Percentiles rank a stretch among this genome's conserved stretches.
Conservation (phyloP, 2,329 filamentous ascomycete species). For the Botrytis fragariae region DNA sequence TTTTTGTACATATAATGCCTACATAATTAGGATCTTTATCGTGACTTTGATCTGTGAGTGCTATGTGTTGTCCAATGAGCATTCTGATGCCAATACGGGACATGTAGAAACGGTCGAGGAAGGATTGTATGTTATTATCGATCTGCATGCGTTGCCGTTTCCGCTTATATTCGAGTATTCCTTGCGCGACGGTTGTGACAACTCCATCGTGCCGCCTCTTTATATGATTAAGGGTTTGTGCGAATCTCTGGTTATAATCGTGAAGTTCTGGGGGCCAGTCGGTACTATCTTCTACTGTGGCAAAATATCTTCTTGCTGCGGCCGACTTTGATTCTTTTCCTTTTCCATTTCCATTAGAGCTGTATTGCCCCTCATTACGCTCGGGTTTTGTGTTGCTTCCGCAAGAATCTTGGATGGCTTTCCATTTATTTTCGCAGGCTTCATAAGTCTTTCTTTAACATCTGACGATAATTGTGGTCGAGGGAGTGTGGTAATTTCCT, state of each 20-base stretch:
- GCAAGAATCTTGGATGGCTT: constrained; percentile 67
- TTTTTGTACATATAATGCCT: constrained; percentile 98
- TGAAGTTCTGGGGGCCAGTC: constrained; percentile 94
- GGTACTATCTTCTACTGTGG: constrained; percentile 79
- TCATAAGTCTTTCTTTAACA: constrained; percentile 75
- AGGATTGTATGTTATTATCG: constrained; percentile 93
- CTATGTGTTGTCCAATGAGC: constrained; percentile 98
- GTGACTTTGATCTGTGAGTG: constrained; percentile 88
- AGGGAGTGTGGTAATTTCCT: constrained; percentile 89
- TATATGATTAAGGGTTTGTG: constrained; percentile 85
- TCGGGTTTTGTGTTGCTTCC: constrained; percentile 86
- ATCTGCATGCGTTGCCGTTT: constrained; percentile 97
- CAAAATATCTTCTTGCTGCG: constrained; percentile 75
- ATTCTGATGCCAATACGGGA: constrained; percentile 98
- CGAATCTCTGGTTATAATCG: constrained; percentile 90
- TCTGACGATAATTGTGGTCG: constrained; percentile 74
- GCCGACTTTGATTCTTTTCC: constrained; percentile 47
- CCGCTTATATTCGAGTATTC: constrained; percentile 96
- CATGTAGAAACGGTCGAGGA: constrained; percentile 99
- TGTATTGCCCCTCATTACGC: constrained; percentile 79
- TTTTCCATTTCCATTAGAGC: constrained; percentile 50
- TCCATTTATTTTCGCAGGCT: constrained; percentile 54
- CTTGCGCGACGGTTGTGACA: constrained; percentile 96
- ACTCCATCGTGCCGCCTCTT: constrained; percentile 96
- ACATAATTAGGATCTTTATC: constrained; percentile 91